Evolutionary conservation across 495 filamentous ascomycete genomes (phyloP), one percentile per base, ranked within the genome.

Genomic region (Talaromyces liani): DNA sequence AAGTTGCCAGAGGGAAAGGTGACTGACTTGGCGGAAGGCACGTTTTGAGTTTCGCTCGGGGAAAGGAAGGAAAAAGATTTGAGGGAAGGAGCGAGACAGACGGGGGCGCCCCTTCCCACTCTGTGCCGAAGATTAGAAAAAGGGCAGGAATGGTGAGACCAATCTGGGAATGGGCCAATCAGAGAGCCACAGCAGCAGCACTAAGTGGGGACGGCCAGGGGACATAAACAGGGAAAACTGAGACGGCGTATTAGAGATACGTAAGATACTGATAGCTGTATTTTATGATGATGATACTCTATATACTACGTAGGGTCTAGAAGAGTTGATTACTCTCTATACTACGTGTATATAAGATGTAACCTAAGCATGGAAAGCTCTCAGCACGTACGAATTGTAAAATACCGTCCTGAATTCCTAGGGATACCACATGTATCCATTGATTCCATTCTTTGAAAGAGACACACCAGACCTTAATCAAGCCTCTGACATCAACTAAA

Each of bases 11-110:
- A 31, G 33, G 9, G 9, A 36, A 69, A 75, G 70, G 65, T 69
- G 66, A 56, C 22, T 69, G 66, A 56, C 22, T 76, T 71, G 60
- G 69, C 45, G 18, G 66, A 68, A 61, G 62, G 65, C 71, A 69
- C 65, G 63, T 66, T 69, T 68, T 67, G 67, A 68, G 20, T 55
- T 55, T 55, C 22, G 4, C 14, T 55, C 14, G 6, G 33, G 20
- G 51, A 14, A 2, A 22, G 51, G 25, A 2, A 22, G 31, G 56
- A 22, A 58, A 25, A 36, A 58, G 53, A 56, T 14, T 27, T 27
- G 27, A 58, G 27, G 29, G 29, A 58, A 56, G 53, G 24, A 56
- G 20, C n/a, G 53, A 51, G 53, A 27, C 22, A 22, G 47, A 51
- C n/a, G 53, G 20, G 20, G 53, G 20, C 22, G 20, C 53, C 53